Conservation (phyloP, 129 eudicot species). For the Escallonia herrerae region DNA sequence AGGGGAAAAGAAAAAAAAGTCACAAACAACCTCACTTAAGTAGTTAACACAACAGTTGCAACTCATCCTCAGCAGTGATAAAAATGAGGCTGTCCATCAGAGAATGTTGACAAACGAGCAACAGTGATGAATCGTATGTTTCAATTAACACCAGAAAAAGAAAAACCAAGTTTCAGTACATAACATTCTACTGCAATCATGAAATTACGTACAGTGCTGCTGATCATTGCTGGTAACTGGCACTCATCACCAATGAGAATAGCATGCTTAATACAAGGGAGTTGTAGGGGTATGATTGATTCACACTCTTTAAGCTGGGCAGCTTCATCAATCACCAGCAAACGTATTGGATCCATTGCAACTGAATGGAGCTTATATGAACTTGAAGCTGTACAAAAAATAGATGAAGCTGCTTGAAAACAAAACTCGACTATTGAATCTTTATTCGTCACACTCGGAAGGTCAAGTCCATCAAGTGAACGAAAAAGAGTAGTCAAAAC, state of each 20-base stretch:
- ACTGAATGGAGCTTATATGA: slow-evolving; percentile 17
- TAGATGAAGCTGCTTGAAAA: slow-evolving; percentile 21
- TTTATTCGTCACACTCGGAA: neutral
- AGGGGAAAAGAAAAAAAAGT: no score
- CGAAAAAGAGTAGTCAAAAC: slow-evolving; percentile 16
- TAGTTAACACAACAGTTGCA: no score
- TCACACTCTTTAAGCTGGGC: slow-evolving; percentile 17
- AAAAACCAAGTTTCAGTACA: no score
- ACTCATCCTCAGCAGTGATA: neutral
- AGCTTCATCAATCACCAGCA: slow-evolving; percentile 21
- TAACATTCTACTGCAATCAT: neutral
- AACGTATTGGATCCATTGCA: neutral
- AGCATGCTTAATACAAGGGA: neutral
- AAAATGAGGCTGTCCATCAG: no score
- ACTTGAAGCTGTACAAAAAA: slow-evolving; percentile 31
- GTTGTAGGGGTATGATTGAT: slow-evolving; percentile 1
- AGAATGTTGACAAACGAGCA: no score
- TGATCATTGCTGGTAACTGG: slow-evolving; percentile 16
- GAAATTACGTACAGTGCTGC: slow-evolving; percentile 7
- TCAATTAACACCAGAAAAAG: no score
- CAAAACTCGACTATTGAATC: slow-evolving; percentile 16
- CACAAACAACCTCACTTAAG: no score
- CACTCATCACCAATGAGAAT: slow-evolving; percentile 15
- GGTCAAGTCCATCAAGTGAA: slow-evolving; percentile 11
- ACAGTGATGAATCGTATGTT: no score